Evolutionary conservation across 78 protist genomes (phyloP), one percentile per base, ranked within the genome.

Genomic region (Polysphondylium violaceum): DNA sequence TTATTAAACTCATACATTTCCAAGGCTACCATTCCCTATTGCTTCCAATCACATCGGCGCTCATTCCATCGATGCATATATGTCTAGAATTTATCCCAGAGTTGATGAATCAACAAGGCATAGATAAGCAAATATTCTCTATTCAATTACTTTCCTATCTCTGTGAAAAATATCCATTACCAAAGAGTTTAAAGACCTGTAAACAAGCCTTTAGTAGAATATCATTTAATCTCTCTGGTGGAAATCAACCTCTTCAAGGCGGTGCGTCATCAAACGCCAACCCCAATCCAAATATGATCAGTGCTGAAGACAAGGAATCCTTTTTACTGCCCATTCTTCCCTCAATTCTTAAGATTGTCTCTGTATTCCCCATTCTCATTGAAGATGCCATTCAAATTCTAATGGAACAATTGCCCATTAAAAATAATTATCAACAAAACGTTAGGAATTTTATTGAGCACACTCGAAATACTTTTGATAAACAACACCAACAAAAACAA

Each of bases 81-180:
- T 87, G 93, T 36, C 63, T 87, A 19, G 93, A 87, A 19, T 87
- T 87, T 44, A 16, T 87, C 4, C 93, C 93, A 8, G 93, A 87
- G 67, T 11, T 87, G 27, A 58, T 87, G 29, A 33, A 25, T 11
- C 93, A 75, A 31, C 86, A 86, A 14, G 33, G 40, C 7, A 23
- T 71, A 14, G 86, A 60, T 16, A 75, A 75, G 36, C 93, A 87
- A 43, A 44, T 87, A 23, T 87, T 87, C 14, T 69, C 93, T 25
- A 74, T 74, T 41, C 77, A 74, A 50, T 68, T 87, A 41, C 6
- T 38, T 12, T 44, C 87, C 21, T 76, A 67, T 36, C 11, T 87
- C 6, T 67, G 87, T 6, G 86, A 74, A 68, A 36, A 50, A 23
- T 87, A 60, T 33, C 93, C 86, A 25, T 75, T 87, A n/a, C 93